These are phyloP conservation scores for Boletus eberwhitei DNA, from an alignment of 768 basidiomycete species.

Conservation along the genomic window DNA sequence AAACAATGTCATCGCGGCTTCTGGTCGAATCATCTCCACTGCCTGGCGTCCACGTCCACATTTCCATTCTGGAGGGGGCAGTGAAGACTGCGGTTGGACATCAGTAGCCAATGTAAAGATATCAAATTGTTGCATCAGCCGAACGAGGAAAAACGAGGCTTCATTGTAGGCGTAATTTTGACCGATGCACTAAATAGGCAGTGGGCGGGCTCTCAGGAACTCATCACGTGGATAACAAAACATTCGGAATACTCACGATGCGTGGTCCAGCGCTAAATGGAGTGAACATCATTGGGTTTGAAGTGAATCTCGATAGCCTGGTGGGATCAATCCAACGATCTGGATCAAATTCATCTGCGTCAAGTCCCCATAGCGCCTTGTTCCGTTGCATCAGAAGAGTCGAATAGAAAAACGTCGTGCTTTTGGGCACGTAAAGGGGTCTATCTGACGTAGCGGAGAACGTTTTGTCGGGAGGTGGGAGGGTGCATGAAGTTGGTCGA, in stretches of 20 bases:
- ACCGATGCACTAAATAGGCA: constrained; percentile 52
- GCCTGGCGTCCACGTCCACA: constrained; percentile 42
- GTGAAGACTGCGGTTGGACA: constrained; percentile 56
- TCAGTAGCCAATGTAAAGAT: constrained; percentile 58
- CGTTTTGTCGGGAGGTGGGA: constrained; percentile 52
- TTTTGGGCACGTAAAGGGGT: constrained; percentile 58
- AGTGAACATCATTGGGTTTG: constrained; percentile 66
- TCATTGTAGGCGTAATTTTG: constrained; percentile 78
- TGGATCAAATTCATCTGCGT: constrained; percentile 76
- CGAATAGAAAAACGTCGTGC: constrained; percentile 55
- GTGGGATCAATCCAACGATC: constrained; percentile 70
- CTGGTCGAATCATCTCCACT: constrained; percentile 59
- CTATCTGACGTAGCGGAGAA: constrained; percentile 34
- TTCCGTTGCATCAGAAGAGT: constrained; percentile 67
- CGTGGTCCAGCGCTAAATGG: constrained; percentile 74
- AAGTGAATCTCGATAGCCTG: constrained; percentile 46
- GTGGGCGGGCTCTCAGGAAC: constrained; percentile 15
- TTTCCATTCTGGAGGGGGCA: constrained; percentile 60
- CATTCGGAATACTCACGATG: constrained; percentile 34
- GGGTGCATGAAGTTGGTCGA: constrained; percentile 43
- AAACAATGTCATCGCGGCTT: constrained; percentile 60
- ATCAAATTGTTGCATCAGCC: constrained; percentile 63
- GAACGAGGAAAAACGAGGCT: constrained; percentile 67
- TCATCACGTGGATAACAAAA: not conserved
- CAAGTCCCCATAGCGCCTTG: constrained; percentile 65